These are phyloP conservation scores for Quercus tomentella DNA, from an alignment of 331 rosid species.

Conservation along the genomic window DNA sequence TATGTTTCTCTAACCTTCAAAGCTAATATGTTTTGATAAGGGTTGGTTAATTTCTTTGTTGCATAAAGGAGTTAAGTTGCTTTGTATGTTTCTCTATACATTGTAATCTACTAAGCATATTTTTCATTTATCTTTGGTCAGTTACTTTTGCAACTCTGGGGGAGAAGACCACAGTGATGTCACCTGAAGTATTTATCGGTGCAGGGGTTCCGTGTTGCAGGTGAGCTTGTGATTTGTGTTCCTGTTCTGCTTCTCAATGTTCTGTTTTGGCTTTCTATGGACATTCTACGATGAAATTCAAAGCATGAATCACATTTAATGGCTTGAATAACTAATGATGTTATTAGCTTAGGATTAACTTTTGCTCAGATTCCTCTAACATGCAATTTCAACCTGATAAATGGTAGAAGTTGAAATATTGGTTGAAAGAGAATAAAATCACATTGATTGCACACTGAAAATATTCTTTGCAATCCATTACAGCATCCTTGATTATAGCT, in stretches of 20 bases:
- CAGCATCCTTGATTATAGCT: not conserved
- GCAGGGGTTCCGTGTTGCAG: constrained; percentile 98
- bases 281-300: not conserved
- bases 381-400: constrained; percentile 5
- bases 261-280: constrained; percentile 5
- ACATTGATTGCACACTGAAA: not conserved
- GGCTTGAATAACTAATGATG: constrained; percentile 8
- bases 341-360: constrained; percentile 5
- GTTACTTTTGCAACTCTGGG: constrained; percentile 88
- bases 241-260: constrained; percentile 19
- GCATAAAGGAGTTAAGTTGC: not conserved
- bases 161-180: constrained; percentile 92
- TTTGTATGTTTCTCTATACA: constrained; percentile 1
- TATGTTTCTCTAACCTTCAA: constrained; percentile 1
- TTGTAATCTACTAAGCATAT: not conserved
- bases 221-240: constrained; percentile 31
- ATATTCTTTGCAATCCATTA: constrained; percentile 12
- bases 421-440: not conserved
- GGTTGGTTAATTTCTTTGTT: no score
- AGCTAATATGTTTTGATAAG: constrained; percentile 4
- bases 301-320: not conserved
- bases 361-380: not conserved
- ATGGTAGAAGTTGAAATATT: not conserved
- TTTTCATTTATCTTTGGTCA: constrained; percentile 27
- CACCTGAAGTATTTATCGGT: constrained; percentile 78